Evolutionary conservation across 228 moss, liverwort and hornwort genomes (phyloP), one percentile per base, ranked within the genome.

Genomic region (Sphagnum magellanicum): DNA sequence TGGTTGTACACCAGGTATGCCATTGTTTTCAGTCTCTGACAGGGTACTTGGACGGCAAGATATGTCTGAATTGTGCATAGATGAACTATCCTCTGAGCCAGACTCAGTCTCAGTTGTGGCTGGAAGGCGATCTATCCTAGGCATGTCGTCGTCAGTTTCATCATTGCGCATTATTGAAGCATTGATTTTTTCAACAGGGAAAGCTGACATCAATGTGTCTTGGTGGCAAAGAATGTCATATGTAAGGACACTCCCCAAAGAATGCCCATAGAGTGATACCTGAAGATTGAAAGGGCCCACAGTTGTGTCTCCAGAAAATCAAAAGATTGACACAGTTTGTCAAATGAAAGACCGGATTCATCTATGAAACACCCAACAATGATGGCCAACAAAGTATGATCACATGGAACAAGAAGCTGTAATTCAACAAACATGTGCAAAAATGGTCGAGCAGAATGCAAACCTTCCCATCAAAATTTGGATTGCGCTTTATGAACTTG

Each of bases 161-260:
- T 76, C 65, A 71, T 76, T 83, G 46, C 76, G 87, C 64, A 72
- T 80, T 57, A 87, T 80, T 16, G 83, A 80, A 71, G 83, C 87
- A 70, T 83, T 82, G 4, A 96, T 72, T 50, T 80, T 84, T 72
- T 81, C 76, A 48, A 98, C 83, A 66, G 98, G 98, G 67, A 92
- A 94, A 77, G 84, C 32, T 61, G 90, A 82, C 66, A 81, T 86
- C 57, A 87, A 77, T 13, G 86, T 85, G 62, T 84, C 83, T 78
- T 98, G 98, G 74, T 98, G 98, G 71, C 98, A 98, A 73, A 98
- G 89, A 78, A 98, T 98, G 77, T 98, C 98, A 71, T 98, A 98
- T 50, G 94, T 85, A 52, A 98, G 87, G 53, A 98, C 92, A 72
- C 90, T 98, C 70, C 98, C 98, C 73, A 98, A 81, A 52, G 98